Base-by-base conservation (phyloP, 768 basidiomycete species). In the Butyriboletus loyo region DNA sequence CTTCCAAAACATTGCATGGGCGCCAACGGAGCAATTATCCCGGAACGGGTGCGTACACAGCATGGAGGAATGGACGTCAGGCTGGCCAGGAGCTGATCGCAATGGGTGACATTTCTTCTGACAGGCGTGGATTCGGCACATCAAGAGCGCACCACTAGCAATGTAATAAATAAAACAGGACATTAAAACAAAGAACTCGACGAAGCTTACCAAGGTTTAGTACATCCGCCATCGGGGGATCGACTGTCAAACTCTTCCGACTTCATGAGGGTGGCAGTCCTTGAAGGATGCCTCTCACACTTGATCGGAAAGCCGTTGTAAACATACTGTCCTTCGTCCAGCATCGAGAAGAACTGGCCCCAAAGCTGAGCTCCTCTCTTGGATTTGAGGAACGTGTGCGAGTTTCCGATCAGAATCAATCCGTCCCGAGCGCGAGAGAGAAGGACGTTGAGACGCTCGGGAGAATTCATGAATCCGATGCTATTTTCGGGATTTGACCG, bases 391-490 rank as follows among this genome's bases (percentile, higher is more conserved):
- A 87, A 87, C 0, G 87, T 89, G 4, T 79, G 58, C 0, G 77
- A 69, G 57, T 88, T 87, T 7, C 87, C 87, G 22, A 89, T 77
- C 66, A 89, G 75, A 51, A 89, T 80, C 14, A 87, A 62, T 0
- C 77, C 83, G 56, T 87, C 72, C 3, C 86, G 77, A 7, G 86
- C 84, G 11, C 87, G 80, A 0, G 87, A 88, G 11, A 89, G 72
- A 2, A 89, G 71, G n/a, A 89, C 87, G 42, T 86, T 89, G 24
- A 88, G 67, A 30, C 87, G 80, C 66, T 89, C 85, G 0, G 84
- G 81, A 1, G 86, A 76, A 38, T 62, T 71, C 86, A 89, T 87
- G 68, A 88, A 88, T 0, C 87, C 87, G 24, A 89, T 89, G 56
- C 77, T 79, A 46, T 76, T 65, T 0, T 68, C 56, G 0, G 69